Evolutionary conservation across 1,284 basidiomycete genomes (phyloP).

Genomic region (Ganoderma boninense): DNA sequence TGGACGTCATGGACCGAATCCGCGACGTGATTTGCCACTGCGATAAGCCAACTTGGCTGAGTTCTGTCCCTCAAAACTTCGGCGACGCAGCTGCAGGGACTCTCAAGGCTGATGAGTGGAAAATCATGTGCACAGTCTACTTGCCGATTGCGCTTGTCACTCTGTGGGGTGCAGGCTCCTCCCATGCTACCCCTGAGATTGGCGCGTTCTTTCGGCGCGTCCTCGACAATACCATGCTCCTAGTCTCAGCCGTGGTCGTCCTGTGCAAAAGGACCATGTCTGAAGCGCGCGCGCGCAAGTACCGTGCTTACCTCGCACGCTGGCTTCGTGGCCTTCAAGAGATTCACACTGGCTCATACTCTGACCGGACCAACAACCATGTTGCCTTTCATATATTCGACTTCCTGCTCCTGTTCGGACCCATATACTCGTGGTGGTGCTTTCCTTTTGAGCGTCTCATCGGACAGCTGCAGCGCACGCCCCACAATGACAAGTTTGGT

Average conservation of each 20-base stretch:
- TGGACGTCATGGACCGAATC: constrained; percentile 16
- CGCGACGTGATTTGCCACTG: constrained; percentile 36
- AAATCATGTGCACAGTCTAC: constrained; percentile 39
- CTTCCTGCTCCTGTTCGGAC: constrained; percentile 45
- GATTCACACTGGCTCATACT: constrained; percentile 32
- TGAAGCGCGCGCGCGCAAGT: constrained; percentile 20
- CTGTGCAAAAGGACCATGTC: constrained; percentile 9
- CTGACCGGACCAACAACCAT: constrained; percentile 32
- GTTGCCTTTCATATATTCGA: constrained; percentile 44
- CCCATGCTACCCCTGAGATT: not conserved
- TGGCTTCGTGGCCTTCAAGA: constrained; percentile 36
- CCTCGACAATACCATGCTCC: constrained; percentile 40
- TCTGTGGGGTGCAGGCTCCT: constrained; percentile 33
- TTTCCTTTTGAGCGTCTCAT: constrained; percentile 47
- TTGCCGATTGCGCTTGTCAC: constrained; percentile 44
- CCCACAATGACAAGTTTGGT: constrained; percentile 18
- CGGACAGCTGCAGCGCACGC: constrained; percentile 30
- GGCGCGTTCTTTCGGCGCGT: constrained; percentile 12
- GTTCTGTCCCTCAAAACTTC: constrained; percentile 43
- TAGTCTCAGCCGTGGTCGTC: constrained; percentile 36
- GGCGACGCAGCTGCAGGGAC: constrained; percentile 41
- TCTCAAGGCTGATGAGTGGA: constrained; percentile 50
- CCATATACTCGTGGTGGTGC: constrained; percentile 46
- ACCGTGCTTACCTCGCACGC: constrained; percentile 25
- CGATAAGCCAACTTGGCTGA: constrained; percentile 42